A percentile compares a stretch with the other conserved stretches of the same genome.
Evolutionary conservation across 805 yeast genomes (phyloP).

Genomic region (Cyberlindnera euphorbiae): DNA sequence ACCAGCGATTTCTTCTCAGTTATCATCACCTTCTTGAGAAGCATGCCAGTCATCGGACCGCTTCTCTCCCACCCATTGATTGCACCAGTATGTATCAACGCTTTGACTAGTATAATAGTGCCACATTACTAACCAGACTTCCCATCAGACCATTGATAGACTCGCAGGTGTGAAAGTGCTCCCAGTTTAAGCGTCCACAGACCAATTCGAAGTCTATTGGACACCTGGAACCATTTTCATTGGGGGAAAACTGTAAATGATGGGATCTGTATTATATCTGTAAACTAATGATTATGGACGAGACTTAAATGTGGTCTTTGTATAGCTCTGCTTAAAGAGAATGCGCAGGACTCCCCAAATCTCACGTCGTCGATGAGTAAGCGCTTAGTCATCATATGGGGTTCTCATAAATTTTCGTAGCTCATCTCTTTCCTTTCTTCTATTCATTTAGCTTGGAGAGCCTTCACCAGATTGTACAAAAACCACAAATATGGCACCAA

Average conservation of each 20-base stretch:
- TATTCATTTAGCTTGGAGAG: too few relatives aligned
- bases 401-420: neutral
- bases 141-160: conserved; percentile 41
- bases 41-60: conserved; percentile 86
- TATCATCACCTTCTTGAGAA: conserved; percentile 78
- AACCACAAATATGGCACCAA: conserved; percentile 16
- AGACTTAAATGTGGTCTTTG: neutral
- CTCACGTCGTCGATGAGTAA: too few relatives aligned
- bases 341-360: too few relatives aligned
- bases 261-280: too few relatives aligned
- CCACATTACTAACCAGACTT: conserved; percentile 3
- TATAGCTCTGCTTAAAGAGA: too few relatives aligned
- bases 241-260: neutral
- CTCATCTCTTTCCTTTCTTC: conserved; percentile 4
- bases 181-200: conserved; percentile 54
- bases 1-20: conserved; percentile 77
- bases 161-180: conserved; percentile 64
- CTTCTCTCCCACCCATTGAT: conserved; percentile 71
- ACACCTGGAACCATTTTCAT: too few relatives aligned
- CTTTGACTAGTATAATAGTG: neutral
- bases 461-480: too few relatives aligned
- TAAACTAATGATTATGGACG: neutral
- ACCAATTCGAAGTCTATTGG: too few relatives aligned
- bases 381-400: too few relatives aligned
- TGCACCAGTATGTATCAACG: conserved; percentile 51